Base-by-base conservation (phyloP, 2,329 filamentous ascomycete genomes). In the Penicillium sp. region DNA sequence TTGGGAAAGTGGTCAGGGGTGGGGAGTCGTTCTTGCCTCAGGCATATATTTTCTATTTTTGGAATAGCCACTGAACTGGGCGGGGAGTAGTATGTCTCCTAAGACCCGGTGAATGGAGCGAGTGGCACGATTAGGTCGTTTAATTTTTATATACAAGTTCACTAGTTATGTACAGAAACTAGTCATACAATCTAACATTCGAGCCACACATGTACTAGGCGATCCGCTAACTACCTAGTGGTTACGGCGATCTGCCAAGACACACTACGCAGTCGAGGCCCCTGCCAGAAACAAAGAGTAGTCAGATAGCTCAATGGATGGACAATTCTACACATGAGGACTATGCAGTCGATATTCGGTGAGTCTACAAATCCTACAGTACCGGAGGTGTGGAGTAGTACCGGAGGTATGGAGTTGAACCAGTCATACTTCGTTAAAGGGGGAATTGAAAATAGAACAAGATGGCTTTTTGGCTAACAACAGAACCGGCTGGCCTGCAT, bases 391-490 rank as follows among this genome's bases (percentile, higher is more conserved):
- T 53, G 50, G 58, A 61, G 59, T 52, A 56, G 59, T 63, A 64
- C 60, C 60, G 43, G 47, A 46, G 44, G 49, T 33, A 52, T 53
- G 50, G 58, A 61, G 59, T 52, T 56, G 59, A 64, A 64, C 60
- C 60, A 62, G 61, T 67, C 60, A 64, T 67, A 68, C 66, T 69
- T 69, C 65, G 65, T 68, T 69, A 65, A 62, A 57, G 52, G 58
- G 62, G 59, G 57, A 64, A 63, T 60, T 53, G 58, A 62, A 61
- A 56, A 64, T 59, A 60, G 61, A 64, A 62, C 57, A 61, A 62
- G 56, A 64, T 60, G 58, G 59, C 59, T 63, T 67, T 68, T 68
- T 68, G 63, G 64, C 64, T 68, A 68, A 66, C 60, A 66, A 64
- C 64, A 61, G 61, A 68, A 60, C 64, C 62, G 58, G 58, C 58